Conservation (phyloP, 495 filamentous ascomycete genomes). For the Penicillium manginii region DNA sequence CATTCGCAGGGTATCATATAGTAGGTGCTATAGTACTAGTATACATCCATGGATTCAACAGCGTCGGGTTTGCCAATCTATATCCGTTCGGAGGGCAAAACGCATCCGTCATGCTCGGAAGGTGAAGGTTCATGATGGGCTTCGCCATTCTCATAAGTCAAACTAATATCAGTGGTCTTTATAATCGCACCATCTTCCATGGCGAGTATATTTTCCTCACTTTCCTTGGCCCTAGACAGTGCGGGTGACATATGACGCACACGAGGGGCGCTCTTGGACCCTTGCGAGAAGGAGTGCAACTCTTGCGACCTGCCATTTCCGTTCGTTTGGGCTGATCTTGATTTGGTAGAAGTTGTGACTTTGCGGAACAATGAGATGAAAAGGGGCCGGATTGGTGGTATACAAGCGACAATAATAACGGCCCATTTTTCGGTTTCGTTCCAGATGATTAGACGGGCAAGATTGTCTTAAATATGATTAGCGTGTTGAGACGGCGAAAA, state of each 20-base stretch:
- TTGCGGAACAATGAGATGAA: slow-evolving; percentile 16
- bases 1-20: not conserved
- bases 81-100: not conserved
- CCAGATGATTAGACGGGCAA: slow-evolving; percentile 13
- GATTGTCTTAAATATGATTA: slow-evolving; percentile 8
- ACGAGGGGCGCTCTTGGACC: not conserved
- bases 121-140: not conserved
- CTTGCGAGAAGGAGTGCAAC: slow-evolving; percentile 7
- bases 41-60: too few species aligned
- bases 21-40: not conserved
- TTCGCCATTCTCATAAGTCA: slow-evolving; percentile 13
- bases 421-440: slow-evolving; percentile 26
- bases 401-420: slow-evolving; percentile 21
- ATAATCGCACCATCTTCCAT: slow-evolving; percentile 13
- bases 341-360: slow-evolving; percentile 1
- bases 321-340: slow-evolving; percentile 6
- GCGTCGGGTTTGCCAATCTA: not conserved
- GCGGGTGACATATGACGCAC: not conserved
- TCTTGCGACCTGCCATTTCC: slow-evolving; percentile 9
- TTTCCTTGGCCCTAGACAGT: slow-evolving; percentile 7
- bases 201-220: slow-evolving; percentile 13
- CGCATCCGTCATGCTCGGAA: not conserved
- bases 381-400: slow-evolving; percentile 19
- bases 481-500: not conserved
- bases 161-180: slow-evolving; percentile 19